Evolutionary conservation across 208 protist species (phyloP), one percentile per base, ranked within the genome.

Genomic region (Trypanosoma avium): DNA sequence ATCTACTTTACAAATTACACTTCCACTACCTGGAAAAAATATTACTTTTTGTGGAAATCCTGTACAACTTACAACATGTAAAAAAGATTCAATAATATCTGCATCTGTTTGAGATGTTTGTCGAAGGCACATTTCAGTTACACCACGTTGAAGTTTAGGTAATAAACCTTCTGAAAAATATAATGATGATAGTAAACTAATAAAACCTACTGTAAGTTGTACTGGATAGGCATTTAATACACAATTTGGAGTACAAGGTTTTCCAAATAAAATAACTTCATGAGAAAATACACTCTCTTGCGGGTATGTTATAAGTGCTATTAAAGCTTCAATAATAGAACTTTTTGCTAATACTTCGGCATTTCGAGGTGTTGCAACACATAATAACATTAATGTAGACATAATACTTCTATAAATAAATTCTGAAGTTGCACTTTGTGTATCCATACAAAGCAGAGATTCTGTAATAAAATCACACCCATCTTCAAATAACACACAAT

Each of bases 41-140:
- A 93, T 71, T 19, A 81, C 45, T 49, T 52, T 55, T 13, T 59
- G 72, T 10, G 78, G 75, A 58, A 79, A 71, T 38, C 72, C 73
- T 22, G 76, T 74, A 27, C 54, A 70, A 61, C 66, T 59, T 24
- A 90, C 49, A 9, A 84, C 79, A 59, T 93, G 71, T 26, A 96
- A 72, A 61, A 94, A 57, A 42, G 79, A 75, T 58, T 92, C 85
- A 24, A 94, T 58, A 26, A 93, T 71, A 40, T 86, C 75, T n/a
- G 73, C 70, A 67, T 96, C 90, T 0, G 80, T 88, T 43, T 81
- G 68, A 35, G 76, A 81, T 15, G 70, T 81, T 7, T 71, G 66
- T n/a, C 56, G 62, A 15, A 45, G 27, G 53, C 62, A 70, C 75
- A 93, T 92, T 42, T 77, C 55, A 47, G 81, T 73, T 27, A 95